These are phyloP conservation scores for Diaporthe citrichinensis DNA, from an alignment of 2,329 filamentous ascomycete species.

Conservation along the genomic window DNA sequence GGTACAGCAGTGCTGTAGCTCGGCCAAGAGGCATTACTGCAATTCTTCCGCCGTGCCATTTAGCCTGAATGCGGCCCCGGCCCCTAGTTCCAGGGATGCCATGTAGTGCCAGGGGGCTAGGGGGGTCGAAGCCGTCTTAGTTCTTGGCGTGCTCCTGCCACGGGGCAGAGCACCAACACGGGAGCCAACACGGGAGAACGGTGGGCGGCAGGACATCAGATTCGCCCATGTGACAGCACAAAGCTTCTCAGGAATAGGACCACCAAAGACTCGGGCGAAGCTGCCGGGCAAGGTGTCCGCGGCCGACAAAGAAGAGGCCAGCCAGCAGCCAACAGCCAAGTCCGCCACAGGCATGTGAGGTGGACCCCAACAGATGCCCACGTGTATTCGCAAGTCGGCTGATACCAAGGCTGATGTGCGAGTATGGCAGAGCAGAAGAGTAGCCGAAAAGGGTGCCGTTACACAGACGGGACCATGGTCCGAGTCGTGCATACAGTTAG, in stretches of 20 bases:
- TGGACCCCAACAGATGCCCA: constrained; percentile 3
- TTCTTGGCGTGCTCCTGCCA: constrained; percentile 15
- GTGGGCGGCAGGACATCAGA: constrained; percentile 10
- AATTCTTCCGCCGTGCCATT: constrained; percentile 25
- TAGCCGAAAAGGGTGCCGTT: neutral
- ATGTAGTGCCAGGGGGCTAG: neutral
- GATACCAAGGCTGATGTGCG: neutral
- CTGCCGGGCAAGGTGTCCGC: neutral
- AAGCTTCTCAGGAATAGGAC: neutral
- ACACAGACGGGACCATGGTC: constrained; percentile 4
- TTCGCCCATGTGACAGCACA: constrained; percentile 17
- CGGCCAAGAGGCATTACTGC: constrained; percentile 28
- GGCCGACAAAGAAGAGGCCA: neutral
- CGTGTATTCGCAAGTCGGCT: neutral
- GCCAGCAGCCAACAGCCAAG: neutral
- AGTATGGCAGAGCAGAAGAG: neutral
- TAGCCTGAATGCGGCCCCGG: constrained; percentile 21
- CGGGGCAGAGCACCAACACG: constrained; percentile 6
- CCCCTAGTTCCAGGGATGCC: constrained; percentile 11
- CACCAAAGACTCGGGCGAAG: constrained; percentile 10
- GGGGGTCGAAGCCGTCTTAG: constrained; percentile 9
- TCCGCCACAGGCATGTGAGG: neutral
- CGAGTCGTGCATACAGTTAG: neutral
- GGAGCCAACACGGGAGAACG: constrained; percentile 15
- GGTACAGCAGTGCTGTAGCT: neutral